Conservation (phyloP, 331 rosid genomes). For the Malus hybrid region DNA sequence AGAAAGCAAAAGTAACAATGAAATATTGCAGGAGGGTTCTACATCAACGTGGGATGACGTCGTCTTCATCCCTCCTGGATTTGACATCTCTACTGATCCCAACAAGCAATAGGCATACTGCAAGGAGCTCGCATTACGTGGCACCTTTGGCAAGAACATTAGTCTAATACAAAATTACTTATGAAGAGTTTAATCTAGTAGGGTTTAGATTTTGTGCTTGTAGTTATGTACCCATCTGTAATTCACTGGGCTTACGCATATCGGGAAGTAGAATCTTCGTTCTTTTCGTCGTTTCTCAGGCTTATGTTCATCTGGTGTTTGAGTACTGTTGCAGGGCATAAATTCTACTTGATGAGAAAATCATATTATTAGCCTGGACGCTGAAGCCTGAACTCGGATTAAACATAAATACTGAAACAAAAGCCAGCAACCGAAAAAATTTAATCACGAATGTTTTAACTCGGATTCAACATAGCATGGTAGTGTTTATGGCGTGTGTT, state of each 20-base stretch:
- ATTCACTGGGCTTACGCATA: not conserved
- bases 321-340: not conserved
- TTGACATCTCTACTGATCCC: conserved; percentile 62
- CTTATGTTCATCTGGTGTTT: not conserved
- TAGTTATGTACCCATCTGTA: not conserved
- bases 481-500: too few relatives aligned
- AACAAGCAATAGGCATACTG: conserved; percentile 19
- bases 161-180: not conserved
- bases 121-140: not conserved
- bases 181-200: not conserved
- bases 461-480: too few relatives aligned
- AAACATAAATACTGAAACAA: too few relatives aligned
- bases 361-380: too few relatives aligned
- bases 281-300: not conserved
- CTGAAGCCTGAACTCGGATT: too few relatives aligned
- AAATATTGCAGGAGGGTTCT: conserved; percentile 61
- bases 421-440: too few relatives aligned
- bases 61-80: conserved; percentile 91
- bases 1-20: not conserved
- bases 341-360: not conserved
- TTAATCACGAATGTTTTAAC: too few relatives aligned
- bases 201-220: not conserved
- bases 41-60: conserved; percentile 58
- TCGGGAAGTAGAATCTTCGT: not conserved
- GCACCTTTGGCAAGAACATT: not conserved